phyloP scores from a whole-genome alignment of 352 stramenopile species.

The Hyaloperonospora arabidopsidis region DNA sequence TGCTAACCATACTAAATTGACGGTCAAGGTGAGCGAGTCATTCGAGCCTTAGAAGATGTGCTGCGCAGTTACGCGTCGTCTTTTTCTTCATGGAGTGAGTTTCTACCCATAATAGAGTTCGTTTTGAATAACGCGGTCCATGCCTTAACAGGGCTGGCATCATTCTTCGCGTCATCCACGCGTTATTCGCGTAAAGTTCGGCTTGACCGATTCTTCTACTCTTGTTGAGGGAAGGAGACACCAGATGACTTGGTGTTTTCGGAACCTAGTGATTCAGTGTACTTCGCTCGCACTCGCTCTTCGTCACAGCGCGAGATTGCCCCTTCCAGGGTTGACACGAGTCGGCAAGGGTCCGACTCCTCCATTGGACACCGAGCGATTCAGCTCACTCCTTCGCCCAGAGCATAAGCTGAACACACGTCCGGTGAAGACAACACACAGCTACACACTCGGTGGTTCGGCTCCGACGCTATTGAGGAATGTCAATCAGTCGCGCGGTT shows the following conservation, averaged over 20 bases:
- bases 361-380: too few relatives aligned
- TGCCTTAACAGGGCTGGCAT: not conserved
- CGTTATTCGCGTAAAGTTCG: not conserved
- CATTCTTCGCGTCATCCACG: not conserved
- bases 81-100: not conserved
- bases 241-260: not conserved
- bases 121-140: not conserved
- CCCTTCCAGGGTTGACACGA: too few relatives aligned
- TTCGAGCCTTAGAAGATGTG: not conserved
- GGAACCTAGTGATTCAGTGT: too few relatives aligned
- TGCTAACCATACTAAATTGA: not conserved
- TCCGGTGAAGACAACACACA: too few relatives aligned
- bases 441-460: not conserved
- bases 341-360: not conserved
- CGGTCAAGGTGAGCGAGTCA: not conserved
- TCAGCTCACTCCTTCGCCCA: too few relatives aligned
- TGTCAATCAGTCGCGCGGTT: not conserved
- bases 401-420: too few relatives aligned
- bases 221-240: not conserved
- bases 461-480: not conserved
- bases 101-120: not conserved
- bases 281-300: too few relatives aligned
- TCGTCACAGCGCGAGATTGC: too few relatives aligned
- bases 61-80: not conserved
- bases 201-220: not conserved